Evolutionary conservation across 2,329 filamentous ascomycete genomes (phyloP).

Genomic region (Botryotinia convoluta): DNA sequence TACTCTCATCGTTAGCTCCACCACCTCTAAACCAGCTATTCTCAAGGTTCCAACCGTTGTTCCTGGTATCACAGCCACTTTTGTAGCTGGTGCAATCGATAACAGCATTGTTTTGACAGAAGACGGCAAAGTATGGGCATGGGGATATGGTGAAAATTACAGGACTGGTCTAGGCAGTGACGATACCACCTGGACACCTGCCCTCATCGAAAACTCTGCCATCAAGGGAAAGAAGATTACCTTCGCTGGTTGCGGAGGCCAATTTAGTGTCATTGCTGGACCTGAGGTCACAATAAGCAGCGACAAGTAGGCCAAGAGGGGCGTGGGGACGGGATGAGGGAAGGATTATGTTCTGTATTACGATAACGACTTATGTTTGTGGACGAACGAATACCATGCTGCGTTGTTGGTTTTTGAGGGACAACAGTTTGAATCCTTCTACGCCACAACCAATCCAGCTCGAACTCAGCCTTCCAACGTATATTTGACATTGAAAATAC

Average conservation of each 20-base stretch:
- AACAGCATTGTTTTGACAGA: slow-evolving; percentile 68
- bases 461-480: not conserved
- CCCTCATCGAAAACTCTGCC: slow-evolving; percentile 79
- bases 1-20: slow-evolving; percentile 60
- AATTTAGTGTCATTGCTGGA: slow-evolving; percentile 66
- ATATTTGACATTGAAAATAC: not conserved
- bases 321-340: too few relatives aligned
- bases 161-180: slow-evolving; percentile 74
- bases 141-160: slow-evolving; percentile 78
- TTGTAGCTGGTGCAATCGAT: slow-evolving; percentile 64
- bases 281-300: slow-evolving; percentile 1
- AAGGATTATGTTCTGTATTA: not conserved
- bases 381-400: not conserved
- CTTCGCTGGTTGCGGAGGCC: slow-evolving; percentile 77
- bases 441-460: not conserved
- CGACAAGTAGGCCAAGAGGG: not conserved
- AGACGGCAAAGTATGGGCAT: slow-evolving; percentile 69
- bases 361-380: slow-evolving; percentile 3
- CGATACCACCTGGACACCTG: slow-evolving; percentile 77
- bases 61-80: slow-evolving; percentile 25
- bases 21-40: slow-evolving; percentile 59
- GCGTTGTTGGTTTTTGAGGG: not conserved
- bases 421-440: not conserved
- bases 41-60: slow-evolving; percentile 63
- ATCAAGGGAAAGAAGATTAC: slow-evolving; percentile 70